phyloP scores from a whole-genome alignment of 106 monocot genomes.

The Ottelia alismoides region DNA sequence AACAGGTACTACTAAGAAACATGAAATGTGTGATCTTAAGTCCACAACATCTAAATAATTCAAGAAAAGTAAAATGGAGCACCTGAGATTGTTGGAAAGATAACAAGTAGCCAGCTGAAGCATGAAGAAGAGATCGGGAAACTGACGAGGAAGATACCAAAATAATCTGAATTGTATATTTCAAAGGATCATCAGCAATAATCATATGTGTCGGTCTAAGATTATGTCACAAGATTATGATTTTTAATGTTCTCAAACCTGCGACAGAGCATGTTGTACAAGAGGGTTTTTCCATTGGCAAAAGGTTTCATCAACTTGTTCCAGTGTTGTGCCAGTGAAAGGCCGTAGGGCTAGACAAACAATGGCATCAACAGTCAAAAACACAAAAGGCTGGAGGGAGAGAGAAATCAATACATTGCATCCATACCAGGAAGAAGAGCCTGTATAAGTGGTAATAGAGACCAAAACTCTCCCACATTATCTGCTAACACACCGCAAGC shows the following conservation, averaged over 20 bases:
- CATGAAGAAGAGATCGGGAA: conserved; percentile 55
- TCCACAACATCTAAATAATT: too few species aligned
- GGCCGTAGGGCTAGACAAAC: conserved; percentile 76
- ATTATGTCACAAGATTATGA: too few species aligned
- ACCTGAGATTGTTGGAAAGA: conserved; percentile 75
- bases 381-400: neutral
- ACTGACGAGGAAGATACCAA: conserved; percentile 50
- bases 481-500: conserved; percentile 64
- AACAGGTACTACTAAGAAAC: too few species aligned
- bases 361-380: neutral
- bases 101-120: conserved; percentile 80
- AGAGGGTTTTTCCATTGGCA: conserved; percentile 62
- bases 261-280: conserved; percentile 61
- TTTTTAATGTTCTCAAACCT: conserved; percentile 36
- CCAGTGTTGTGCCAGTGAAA: conserved; percentile 26
- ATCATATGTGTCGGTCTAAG: too few species aligned
- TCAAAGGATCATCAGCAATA: too few species aligned
- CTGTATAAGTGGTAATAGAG: conserved; percentile 74
- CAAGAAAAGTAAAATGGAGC: too few species aligned
- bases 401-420: neutral
- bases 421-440: conserved; percentile 79
- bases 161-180: too few species aligned
- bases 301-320: conserved; percentile 72
- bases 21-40: too few species aligned
- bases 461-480: conserved; percentile 54